Evolutionary conservation across 2,329 filamentous ascomycete species (phyloP), one percentile per base, ranked within the genome.

Genomic region (Penicillium brasilianum): DNA sequence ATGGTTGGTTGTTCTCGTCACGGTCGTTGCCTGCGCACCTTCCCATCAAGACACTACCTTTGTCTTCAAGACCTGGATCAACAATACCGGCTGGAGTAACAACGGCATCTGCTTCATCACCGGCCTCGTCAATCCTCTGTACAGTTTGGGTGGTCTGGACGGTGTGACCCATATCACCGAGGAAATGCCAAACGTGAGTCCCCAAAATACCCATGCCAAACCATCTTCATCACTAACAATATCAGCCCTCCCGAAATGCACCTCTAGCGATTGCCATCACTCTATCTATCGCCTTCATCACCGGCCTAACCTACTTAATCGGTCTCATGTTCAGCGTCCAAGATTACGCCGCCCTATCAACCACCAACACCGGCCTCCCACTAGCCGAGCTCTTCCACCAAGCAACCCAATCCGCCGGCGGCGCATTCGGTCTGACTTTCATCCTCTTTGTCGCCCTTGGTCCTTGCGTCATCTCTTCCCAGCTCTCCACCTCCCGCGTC

Each of bases 371-470:
- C 3, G 73, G 83, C 1, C 87, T 87, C 58, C 88, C 89, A 0
- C 83, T 91, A n/a, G 85, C 87, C 8, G 85, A 87, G 52, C 85
- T 91, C 55, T 91, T 90, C 72, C 80, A 71, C 16, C 85, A 87
- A 67, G 83, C 82, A 1, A 86, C 84, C 0, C 79, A 81, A 0
- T 82, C 78, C 0, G 76, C 75, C 0, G 80, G 80, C 0, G 85
- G 84, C 0, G 82, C 84, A 0, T 81, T 82, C 0, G 84, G 81
- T 0, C 71, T 87, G 5, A 76, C 85, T 0, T 75, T 85, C 56
- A 71, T 76, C 55, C 63, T 76, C 6, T 76, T 72, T 67, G 41
- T 76, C 14, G 74, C 73, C 9, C 61, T 76, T 0, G 73, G 73
- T 0, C 74, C 74, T 11, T 76, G 73, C 30, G 69, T 75, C 18